Evolutionary conservation across 2,329 filamentous ascomycete species (phyloP).

Genomic region (Scedosporium apiospermum): DNA sequence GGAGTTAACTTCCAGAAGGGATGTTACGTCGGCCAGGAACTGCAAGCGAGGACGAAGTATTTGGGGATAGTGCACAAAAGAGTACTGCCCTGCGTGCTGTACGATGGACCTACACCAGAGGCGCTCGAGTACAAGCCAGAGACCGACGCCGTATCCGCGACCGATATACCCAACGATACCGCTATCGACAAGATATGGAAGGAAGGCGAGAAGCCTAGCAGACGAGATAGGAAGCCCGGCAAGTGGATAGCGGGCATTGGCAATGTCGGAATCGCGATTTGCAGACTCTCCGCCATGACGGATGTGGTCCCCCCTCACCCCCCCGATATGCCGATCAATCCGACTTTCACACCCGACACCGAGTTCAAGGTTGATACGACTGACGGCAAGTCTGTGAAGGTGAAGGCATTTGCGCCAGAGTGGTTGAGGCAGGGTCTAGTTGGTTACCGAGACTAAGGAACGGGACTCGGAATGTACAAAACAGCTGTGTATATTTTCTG

Average conservation of each 20-base stretch:
- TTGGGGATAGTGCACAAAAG: slow-evolving; percentile 88
- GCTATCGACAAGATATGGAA: slow-evolving; percentile 42
- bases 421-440: slow-evolving; percentile 51
- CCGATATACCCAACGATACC: slow-evolving; percentile 32
- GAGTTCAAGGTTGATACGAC: slow-evolving; percentile 50
- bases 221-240: slow-evolving; percentile 64
- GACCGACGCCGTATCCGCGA: slow-evolving; percentile 16
- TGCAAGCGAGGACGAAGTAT: slow-evolving; percentile 92
- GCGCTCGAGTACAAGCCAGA: slow-evolving; percentile 37
- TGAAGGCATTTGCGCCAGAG: slow-evolving; percentile 75
- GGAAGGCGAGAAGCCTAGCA: slow-evolving; percentile 65
- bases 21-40: slow-evolving; percentile 93
- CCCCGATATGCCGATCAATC: slow-evolving; percentile 33
- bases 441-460: slow-evolving; percentile 6
- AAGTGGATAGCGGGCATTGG: slow-evolving; percentile 73
- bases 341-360: slow-evolving; percentile 49
- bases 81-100: slow-evolving; percentile 71
- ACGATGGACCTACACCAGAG: slow-evolving; percentile 34
- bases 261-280: slow-evolving; percentile 79
- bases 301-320: slow-evolving; percentile 62
- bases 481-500: slow-evolving; percentile 1
- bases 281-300: slow-evolving; percentile 85
- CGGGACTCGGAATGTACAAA: not conserved
- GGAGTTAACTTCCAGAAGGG: slow-evolving; percentile 92
- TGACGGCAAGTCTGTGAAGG: slow-evolving; percentile 32